phyloP scores from a whole-genome alignment of 495 filamentous ascomycete genomes.

The Lophiostoma macrostomum region DNA sequence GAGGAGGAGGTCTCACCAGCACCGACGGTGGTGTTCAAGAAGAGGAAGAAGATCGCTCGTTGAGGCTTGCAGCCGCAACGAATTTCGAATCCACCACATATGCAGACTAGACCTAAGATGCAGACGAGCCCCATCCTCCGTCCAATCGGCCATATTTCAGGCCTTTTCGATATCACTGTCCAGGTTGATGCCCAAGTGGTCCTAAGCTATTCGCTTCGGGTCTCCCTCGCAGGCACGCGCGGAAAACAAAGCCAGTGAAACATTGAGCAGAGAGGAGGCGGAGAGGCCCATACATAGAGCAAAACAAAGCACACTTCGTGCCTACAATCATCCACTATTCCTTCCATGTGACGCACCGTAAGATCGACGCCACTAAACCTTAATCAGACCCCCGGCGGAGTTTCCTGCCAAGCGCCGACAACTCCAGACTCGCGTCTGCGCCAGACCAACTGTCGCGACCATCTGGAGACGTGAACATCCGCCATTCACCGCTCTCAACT shows the following conservation, averaged over 20 bases:
- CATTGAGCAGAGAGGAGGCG: too few species aligned
- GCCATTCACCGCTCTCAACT: neutral
- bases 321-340: too few species aligned
- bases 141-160: too few species aligned
- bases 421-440: conserved; percentile 12
- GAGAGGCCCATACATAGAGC: too few species aligned
- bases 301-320: too few species aligned
- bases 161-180: too few species aligned
- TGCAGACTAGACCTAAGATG: neutral
- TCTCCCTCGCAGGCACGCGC: too few species aligned
- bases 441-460: conserved; percentile 16
- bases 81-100: neutral
- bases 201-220: too few species aligned
- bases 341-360: neutral
- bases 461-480: neutral
- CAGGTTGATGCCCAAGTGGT: too few species aligned
- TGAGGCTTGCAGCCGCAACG: conserved; percentile 4
- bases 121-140: conserved; percentile 1
- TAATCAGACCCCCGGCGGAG: neutral
- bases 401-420: conserved; percentile 8
- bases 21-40: conserved; percentile 30
- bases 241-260: too few species aligned
- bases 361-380: conserved; percentile 5
- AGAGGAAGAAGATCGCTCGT: conserved; percentile 27
- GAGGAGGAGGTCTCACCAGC: conserved; percentile 4